Conservation (phyloP, 2,329 filamentous ascomycete genomes). For the Emydomyces testavorans region DNA sequence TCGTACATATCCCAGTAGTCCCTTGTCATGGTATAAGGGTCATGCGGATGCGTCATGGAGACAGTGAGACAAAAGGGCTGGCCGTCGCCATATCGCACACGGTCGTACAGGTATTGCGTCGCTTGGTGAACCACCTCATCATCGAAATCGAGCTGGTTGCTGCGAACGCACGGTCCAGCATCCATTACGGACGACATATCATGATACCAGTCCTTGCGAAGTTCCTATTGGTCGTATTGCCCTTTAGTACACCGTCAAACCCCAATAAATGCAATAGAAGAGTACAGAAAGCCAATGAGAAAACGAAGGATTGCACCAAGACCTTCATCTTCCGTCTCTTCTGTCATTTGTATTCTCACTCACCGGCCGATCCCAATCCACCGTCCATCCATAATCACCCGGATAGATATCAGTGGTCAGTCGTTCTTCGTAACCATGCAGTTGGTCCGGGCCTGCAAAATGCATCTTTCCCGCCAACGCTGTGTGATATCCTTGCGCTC, state of each 20-base stretch:
- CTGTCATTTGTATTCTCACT: slow-evolving; percentile 15
- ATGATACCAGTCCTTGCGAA: slow-evolving; percentile 85
- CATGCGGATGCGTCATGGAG: slow-evolving; percentile 86
- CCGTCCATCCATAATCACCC: slow-evolving; percentile 85
- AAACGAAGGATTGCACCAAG: slow-evolving; percentile 8
- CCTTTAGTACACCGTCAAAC: neutral
- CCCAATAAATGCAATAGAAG: neutral
- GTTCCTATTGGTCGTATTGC: slow-evolving; percentile 25
- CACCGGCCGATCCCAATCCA: slow-evolving; percentile 85
- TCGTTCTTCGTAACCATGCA: slow-evolving; percentile 85
- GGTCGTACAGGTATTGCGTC: slow-evolving; percentile 79
- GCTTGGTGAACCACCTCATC: slow-evolving; percentile 92
- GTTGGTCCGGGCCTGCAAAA: slow-evolving; percentile 71
- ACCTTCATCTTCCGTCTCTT: neutral
- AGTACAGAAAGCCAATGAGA: neutral
- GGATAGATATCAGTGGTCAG: slow-evolving; percentile 95
- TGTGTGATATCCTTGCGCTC: slow-evolving; percentile 75
- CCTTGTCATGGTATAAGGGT: slow-evolving; percentile 86
- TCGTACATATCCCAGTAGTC: slow-evolving; percentile 93
- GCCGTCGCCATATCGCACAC: slow-evolving; percentile 66
- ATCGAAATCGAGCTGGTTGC: slow-evolving; percentile 91
- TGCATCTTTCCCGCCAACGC: slow-evolving; percentile 94
- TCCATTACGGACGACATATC: slow-evolving; percentile 90
- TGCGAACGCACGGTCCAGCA: slow-evolving; percentile 75
- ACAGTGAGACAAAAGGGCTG: slow-evolving; percentile 82